These are phyloP conservation scores for Curvularia verruculosa DNA, from an alignment of 2,329 filamentous ascomycete species.

Conservation along the genomic window DNA sequence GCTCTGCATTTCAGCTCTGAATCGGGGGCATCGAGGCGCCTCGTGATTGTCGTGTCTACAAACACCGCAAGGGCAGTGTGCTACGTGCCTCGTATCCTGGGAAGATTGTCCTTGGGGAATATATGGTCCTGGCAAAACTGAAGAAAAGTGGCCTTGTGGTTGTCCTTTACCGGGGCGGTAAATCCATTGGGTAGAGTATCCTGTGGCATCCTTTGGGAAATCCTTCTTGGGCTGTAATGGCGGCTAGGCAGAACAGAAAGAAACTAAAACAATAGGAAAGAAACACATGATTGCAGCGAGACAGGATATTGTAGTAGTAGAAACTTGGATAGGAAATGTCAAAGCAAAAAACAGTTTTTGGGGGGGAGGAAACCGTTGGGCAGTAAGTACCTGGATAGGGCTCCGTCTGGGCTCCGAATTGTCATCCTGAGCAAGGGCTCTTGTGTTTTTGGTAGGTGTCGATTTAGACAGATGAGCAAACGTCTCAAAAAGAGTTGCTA, in stretches of 20 bases:
- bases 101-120: conserved; percentile 11
- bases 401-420: conserved; percentile 52
- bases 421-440: conserved; percentile 53
- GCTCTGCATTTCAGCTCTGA: conserved; percentile 37
- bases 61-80: conserved; percentile 34
- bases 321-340: conserved; percentile 23
- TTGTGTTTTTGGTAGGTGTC: conserved; percentile 25
- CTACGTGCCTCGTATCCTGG: conserved; percentile 20
- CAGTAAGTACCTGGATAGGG: conserved; percentile 53
- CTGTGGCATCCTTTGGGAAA: conserved; percentile 30
- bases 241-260: conserved; percentile 37
- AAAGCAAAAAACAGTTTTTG: conserved; percentile 29
- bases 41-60: conserved; percentile 37
- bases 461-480: conserved; percentile 15
- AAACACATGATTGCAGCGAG: conserved; percentile 35
- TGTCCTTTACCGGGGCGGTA: conserved; percentile 26
- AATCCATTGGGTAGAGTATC: conserved; percentile 22
- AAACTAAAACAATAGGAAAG: conserved; percentile 27
- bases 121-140: conserved; percentile 19
- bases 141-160: conserved; percentile 29
- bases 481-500: conserved; percentile 23
- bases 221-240: conserved; percentile 41
- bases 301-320: conserved; percentile 28
- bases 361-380: conserved; percentile 45
- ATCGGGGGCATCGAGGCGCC: conserved; percentile 29